Conservation (phyloP, 495 filamentous ascomycete species). For the Platismatia glauca region DNA sequence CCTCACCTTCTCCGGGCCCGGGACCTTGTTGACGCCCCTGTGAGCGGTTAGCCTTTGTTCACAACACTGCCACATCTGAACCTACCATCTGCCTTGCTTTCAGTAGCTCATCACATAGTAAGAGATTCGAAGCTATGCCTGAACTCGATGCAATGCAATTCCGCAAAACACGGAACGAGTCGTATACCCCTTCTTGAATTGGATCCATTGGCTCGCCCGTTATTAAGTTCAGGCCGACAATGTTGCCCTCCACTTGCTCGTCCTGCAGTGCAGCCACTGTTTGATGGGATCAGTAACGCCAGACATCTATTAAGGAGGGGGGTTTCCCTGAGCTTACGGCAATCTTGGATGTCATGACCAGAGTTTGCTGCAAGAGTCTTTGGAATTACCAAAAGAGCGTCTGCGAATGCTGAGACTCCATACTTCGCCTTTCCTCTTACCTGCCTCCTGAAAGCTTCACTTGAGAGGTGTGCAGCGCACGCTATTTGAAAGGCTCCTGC, state of each 20-base stretch:
- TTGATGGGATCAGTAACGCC: slow-evolving; percentile 20
- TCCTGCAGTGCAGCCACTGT: slow-evolving; percentile 76
- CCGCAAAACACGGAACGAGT: slow-evolving; percentile 88
- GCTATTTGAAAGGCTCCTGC: slow-evolving; percentile 95
- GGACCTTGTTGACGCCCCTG: slow-evolving; percentile 26
- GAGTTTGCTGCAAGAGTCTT: slow-evolving; percentile 96
- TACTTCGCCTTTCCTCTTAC: slow-evolving; percentile 97
- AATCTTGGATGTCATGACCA: slow-evolving; percentile 93
- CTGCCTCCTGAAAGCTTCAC: slow-evolving; percentile 70
- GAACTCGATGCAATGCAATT: slow-evolving; percentile 91
- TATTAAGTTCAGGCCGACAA: slow-evolving; percentile 75
- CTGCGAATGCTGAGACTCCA: slow-evolving; percentile 88
- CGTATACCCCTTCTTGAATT: slow-evolving; percentile 84
- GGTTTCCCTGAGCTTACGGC: slow-evolving; percentile 51
- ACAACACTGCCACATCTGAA: neutral
- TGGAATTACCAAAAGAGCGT: slow-evolving; percentile 86
- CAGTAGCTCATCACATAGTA: slow-evolving; percentile 93
- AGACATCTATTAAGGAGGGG: neutral
- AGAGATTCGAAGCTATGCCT: slow-evolving; percentile 88
- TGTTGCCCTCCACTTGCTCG: slow-evolving; percentile 72
- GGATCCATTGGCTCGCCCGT: slow-evolving; percentile 94
- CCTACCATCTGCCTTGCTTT: slow-evolving; percentile 92
- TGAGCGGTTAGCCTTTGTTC: slow-evolving; percentile 7
- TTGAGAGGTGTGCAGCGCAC: slow-evolving; percentile 78
- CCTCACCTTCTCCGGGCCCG: slow-evolving; percentile 25